A percentile compares a stretch with the other conserved stretches of the same genome.
phyloP scores from a whole-genome alignment of 2,329 filamentous ascomycete species.

The Fusarium sacchari region DNA sequence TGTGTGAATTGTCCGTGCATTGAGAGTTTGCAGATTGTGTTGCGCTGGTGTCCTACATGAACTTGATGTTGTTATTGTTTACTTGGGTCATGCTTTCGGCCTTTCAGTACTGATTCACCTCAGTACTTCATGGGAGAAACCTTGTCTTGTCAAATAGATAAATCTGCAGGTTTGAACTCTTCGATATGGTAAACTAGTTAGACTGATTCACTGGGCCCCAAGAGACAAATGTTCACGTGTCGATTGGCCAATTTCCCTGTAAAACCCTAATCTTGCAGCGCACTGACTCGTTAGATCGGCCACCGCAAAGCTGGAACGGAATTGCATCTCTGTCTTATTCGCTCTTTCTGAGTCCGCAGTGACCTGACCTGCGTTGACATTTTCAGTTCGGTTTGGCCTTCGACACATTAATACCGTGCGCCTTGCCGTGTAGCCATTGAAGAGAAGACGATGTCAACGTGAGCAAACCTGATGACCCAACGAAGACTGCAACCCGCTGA shows the following conservation, averaged over 20 bases:
- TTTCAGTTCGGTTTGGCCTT: background rate
- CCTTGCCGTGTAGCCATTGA: background rate
- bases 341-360: accelerated
- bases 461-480: constrained; percentile 1
- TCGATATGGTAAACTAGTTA: background rate
- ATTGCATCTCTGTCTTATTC: background rate
- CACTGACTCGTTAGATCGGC: accelerated
- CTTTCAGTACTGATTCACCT: too few species aligned
- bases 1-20: too few species aligned
- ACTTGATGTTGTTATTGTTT: too few species aligned
- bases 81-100: too few species aligned
- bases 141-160: background rate
- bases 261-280: background rate
- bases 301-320: background rate
- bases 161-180: background rate
- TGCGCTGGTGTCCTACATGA: too few species aligned
- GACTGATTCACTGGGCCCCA: background rate
- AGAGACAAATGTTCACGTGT: accelerated
- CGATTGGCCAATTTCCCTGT: background rate
- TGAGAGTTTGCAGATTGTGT: too few species aligned
- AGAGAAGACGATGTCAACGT: background rate
- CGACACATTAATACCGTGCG: background rate
- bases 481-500: constrained; percentile 3
- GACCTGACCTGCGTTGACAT: background rate
- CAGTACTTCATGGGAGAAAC: too few species aligned